Base-by-base conservation (phyloP, 139 green algal genomes). In the Tetradesmus lagerheimii region DNA sequence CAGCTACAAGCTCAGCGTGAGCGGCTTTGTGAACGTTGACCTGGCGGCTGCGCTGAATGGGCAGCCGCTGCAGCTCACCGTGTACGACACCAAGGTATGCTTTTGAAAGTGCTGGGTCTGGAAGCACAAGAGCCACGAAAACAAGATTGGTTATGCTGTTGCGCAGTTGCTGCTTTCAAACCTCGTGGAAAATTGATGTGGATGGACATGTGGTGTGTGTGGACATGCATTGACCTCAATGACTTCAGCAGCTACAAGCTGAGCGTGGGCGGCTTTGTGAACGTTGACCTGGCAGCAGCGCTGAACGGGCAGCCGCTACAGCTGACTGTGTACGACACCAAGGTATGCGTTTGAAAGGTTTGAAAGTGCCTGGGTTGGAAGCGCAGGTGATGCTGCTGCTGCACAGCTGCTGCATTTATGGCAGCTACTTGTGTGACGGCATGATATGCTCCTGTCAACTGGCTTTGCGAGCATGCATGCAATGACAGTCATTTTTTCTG, bases 271-370 rank as follows among this genome's bases (percentile, higher is more conserved):
- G 41, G 88, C 27, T 87, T 84, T 15, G 39, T 84, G 41, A 88
- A 88, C 37, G 15, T 91, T 37, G 88, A 91, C 57, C 71, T 91
- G 29, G 88, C 88, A 27, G 66, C 80, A n/a, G 88, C 80, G 25
- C 88, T 91, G 53, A 88, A 88, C 66, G 80, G 78, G 0, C 88
- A 91, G 47, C 88, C 88, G 14, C 66, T 91, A 80, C 88, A 91
- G 80, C 80, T 91, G 11, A 91, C 88, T 9, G 45, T 87, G 4
- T 78, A 79, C 20, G 88, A 91, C n/a, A 77, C 76, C 4, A 64
- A 84, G 66, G 81, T 25, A 31, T 71, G 25, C 20, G 50, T 64
- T 25, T 64, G 50, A 64, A 5, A 25, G 20, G n/a, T n/a, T n/a
- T 23, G 57, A 23, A 5, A 31, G 23, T n/a, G 3, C 57, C 23